Evolutionary conservation across 345 rosid genomes (phyloP).

Genomic region (Populus pruinosa): DNA sequence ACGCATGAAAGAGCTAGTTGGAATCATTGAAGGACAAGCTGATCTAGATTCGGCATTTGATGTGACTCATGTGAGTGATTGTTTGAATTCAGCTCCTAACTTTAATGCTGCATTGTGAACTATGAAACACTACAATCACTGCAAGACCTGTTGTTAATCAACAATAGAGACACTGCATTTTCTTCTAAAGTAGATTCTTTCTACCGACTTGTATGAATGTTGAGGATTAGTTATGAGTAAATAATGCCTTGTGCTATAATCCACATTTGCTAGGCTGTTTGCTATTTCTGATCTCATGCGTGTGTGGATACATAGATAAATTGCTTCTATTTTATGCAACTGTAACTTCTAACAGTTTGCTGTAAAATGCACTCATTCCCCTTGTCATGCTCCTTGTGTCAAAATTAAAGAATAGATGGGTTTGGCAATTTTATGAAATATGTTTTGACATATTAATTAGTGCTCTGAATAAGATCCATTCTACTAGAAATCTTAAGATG

Average conservation of each 20-base stretch:
- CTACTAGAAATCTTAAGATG: background rate
- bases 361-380: background rate
- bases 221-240: background rate
- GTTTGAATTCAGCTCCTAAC: background rate
- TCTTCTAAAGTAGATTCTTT: background rate
- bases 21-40: slow-evolving; percentile 89
- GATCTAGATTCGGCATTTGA: slow-evolving; percentile 88
- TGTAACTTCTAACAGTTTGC: background rate
- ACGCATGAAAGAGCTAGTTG: slow-evolving; percentile 90
- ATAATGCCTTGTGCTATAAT: background rate
- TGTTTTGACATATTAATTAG: background rate
- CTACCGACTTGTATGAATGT: background rate
- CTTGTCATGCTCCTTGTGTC: background rate
- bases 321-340: background rate
- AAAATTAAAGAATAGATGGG: background rate
- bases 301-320: background rate
- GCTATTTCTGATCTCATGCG: background rate
- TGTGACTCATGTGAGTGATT: slow-evolving; percentile 35
- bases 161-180: background rate
- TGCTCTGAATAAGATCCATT: background rate
- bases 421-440: background rate
- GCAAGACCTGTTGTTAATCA: background rate
- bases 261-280: background rate
- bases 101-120: background rate
- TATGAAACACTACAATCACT: background rate